Conservation (phyloP, 2,329 filamentous ascomycete genomes). For the Sclerotinia borealis region DNA sequence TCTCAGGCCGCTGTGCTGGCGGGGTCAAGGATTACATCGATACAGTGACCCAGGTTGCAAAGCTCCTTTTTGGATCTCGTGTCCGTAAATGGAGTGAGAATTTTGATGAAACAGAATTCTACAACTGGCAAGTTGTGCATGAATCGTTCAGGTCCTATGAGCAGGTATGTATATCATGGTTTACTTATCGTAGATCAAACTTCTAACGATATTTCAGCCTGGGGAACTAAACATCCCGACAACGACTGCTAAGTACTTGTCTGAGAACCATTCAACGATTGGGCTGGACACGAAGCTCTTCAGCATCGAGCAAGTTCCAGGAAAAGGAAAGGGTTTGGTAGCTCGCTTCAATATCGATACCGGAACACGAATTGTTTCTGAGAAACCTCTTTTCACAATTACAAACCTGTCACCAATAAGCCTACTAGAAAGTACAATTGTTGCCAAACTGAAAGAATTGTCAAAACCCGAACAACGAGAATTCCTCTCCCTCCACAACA, state of each 20-base stretch:
- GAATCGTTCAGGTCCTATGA: conserved; percentile 27
- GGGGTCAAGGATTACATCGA: conserved; percentile 23
- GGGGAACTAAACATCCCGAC: conserved; percentile 8
- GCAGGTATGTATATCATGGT: conserved; percentile 24
- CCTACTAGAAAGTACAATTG: conserved; percentile 13
- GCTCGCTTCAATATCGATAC: conserved; percentile 34
- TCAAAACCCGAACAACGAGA: conserved; percentile 12
- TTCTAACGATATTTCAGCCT: conserved; percentile 7
- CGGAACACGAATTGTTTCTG: conserved; percentile 37
- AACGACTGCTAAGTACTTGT: conserved; percentile 1
- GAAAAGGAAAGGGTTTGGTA: conserved; percentile 37
- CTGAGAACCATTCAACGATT: conserved; percentile 8
- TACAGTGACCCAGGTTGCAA: conserved; percentile 20
- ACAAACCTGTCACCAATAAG: background rate
- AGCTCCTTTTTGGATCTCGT: conserved; percentile 22
- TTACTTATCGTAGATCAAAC: background rate
- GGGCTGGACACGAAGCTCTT: conserved; percentile 3
- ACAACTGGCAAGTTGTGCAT: conserved; percentile 24
- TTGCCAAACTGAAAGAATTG: conserved; percentile 10
- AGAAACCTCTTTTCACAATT: conserved; percentile 35
- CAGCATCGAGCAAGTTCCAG: conserved; percentile 22
- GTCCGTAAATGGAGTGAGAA: conserved; percentile 23
- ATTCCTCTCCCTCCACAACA: conserved; percentile 24
- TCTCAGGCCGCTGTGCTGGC: conserved; percentile 18
- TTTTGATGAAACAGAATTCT: conserved; percentile 14